phyloP scores from a whole-genome alignment of 2,329 filamentous ascomycete genomes.

The Neospermospora avenae region DNA sequence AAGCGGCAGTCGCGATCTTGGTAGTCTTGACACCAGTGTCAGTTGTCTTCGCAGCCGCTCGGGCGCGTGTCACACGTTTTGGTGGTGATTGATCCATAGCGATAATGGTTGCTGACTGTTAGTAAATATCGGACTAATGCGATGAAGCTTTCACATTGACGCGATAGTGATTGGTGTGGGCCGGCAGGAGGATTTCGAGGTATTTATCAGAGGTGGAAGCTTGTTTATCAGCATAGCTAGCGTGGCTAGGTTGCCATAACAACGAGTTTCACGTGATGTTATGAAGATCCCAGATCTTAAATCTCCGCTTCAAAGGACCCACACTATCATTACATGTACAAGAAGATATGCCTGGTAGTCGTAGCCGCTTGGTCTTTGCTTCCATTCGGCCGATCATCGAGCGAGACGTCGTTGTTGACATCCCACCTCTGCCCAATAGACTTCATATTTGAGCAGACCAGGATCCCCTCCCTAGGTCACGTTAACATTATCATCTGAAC shows the following conservation, averaged over 20 bases:
- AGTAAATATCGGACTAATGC: constrained; percentile 10
- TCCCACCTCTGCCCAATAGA: too few relatives aligned
- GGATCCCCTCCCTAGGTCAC: too few relatives aligned
- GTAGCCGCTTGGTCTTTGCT: too few relatives aligned
- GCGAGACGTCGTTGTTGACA: too few relatives aligned
- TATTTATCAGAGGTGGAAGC: constrained; percentile 2
- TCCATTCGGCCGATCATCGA: too few relatives aligned
- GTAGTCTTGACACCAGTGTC: constrained; percentile 42
- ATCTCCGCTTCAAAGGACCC: too few relatives aligned
- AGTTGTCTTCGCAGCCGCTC: constrained; percentile 41
- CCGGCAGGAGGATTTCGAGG: neutral
- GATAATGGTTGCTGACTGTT: neutral
- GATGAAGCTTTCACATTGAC: constrained; percentile 19
- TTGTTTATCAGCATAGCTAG: constrained; percentile 8
- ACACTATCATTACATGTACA: too few relatives aligned
- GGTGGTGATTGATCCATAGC: constrained; percentile 54
- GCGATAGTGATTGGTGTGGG: constrained; percentile 8
- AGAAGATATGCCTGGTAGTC: too few relatives aligned
- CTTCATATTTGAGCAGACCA: too few relatives aligned
- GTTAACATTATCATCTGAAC: too few relatives aligned
- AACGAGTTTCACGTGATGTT: neutral
- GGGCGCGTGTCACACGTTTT: constrained; percentile 55
- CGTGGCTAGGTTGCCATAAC: neutral
- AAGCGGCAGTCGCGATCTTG: constrained; percentile 47
- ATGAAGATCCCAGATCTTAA: neutral